A percentile compares a stretch with the other conserved stretches of the same genome.
phyloP scores from a whole-genome alignment of 2,329 filamentous ascomycete species.

The Fusarium sp. region DNA sequence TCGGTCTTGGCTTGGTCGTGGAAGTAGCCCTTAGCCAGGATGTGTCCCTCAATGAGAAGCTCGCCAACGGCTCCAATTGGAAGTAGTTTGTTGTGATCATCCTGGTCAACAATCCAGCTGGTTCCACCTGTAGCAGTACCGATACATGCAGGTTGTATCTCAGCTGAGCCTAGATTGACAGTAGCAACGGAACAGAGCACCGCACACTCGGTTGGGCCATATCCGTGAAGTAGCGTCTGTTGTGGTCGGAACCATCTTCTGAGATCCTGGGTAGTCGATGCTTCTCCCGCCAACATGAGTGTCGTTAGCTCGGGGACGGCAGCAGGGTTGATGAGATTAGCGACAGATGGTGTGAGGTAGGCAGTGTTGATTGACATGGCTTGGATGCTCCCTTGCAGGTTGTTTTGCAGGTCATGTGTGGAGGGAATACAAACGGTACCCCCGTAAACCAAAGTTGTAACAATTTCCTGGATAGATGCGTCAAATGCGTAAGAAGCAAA shows the following conservation, averaged over 20 bases:
- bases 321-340: slow-evolving; percentile 10
- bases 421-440: slow-evolving; percentile 23
- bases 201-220: slow-evolving; percentile 26
- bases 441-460: slow-evolving; percentile 22
- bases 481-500: slow-evolving; percentile 26
- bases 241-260: slow-evolving; percentile 16
- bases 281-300: slow-evolving; percentile 17
- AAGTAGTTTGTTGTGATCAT: slow-evolving; percentile 11
- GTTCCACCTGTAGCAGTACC: slow-evolving; percentile 6
- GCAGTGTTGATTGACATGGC: slow-evolving; percentile 15
- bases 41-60: slow-evolving; percentile 23
- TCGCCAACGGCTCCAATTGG: slow-evolving; percentile 11
- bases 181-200: slow-evolving; percentile 11
- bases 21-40: slow-evolving; percentile 9
- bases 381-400: slow-evolving; percentile 4
- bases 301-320: slow-evolving; percentile 12
- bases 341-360: slow-evolving; percentile 21
- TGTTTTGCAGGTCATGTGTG: slow-evolving; percentile 3
- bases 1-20: slow-evolving; percentile 8
- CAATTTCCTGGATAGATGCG: slow-evolving; percentile 18
- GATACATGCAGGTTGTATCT: slow-evolving; percentile 14
- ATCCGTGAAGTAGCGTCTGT: slow-evolving; percentile 13
- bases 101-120: slow-evolving; percentile 27
- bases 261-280: slow-evolving; percentile 10
- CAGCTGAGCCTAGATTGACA: background rate